A percentile compares a stretch with the other conserved stretches of the same genome.
phyloP scores from a whole-genome alignment of 2,329 filamentous ascomycete species.

The Metarhizium guizhouense region DNA sequence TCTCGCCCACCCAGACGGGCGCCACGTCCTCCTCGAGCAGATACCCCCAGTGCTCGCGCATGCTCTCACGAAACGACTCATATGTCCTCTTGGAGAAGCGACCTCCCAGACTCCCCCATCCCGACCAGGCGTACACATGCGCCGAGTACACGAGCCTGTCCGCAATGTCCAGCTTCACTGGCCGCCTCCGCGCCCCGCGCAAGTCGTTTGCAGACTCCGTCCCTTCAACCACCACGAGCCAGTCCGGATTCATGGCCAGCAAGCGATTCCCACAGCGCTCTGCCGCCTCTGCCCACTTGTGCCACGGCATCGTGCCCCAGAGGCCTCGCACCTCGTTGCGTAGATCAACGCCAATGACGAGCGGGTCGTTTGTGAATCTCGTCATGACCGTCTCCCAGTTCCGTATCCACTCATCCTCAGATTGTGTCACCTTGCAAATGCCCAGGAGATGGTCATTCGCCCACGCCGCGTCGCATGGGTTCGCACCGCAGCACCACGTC shows the following conservation, averaged over 20 bases:
- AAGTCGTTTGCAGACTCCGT: constrained; percentile 60
- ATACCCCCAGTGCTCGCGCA: constrained; percentile 59
- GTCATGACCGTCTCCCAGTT: constrained; percentile 59
- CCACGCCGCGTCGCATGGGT: constrained; percentile 61
- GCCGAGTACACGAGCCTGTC: constrained; percentile 56
- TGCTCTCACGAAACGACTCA: constrained; percentile 51
- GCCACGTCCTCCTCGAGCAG: constrained; percentile 36
- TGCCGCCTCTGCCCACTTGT: constrained; percentile 53
- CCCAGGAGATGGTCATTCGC: constrained; percentile 53
- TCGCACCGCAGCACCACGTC: constrained; percentile 59
- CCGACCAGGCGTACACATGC: constrained; percentile 62
- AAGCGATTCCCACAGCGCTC: constrained; percentile 54
- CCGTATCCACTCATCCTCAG: constrained; percentile 56
- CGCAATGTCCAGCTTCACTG: constrained; percentile 46
- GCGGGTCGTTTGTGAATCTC: constrained; percentile 46
- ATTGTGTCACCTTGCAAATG: constrained; percentile 52
- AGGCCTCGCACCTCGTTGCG: constrained; percentile 61
- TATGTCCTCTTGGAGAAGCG: constrained; percentile 54
- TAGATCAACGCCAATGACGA: constrained; percentile 58
- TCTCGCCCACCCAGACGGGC: constrained; percentile 62
- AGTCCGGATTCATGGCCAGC: constrained; percentile 49
- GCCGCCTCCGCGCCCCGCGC: constrained; percentile 42
- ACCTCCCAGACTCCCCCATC: constrained; percentile 54
- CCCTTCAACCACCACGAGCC: constrained; percentile 60
- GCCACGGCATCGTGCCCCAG: constrained; percentile 62